Evolutionary conservation across 148 eudicot genomes (phyloP).

Genomic region (Cornus florida): DNA sequence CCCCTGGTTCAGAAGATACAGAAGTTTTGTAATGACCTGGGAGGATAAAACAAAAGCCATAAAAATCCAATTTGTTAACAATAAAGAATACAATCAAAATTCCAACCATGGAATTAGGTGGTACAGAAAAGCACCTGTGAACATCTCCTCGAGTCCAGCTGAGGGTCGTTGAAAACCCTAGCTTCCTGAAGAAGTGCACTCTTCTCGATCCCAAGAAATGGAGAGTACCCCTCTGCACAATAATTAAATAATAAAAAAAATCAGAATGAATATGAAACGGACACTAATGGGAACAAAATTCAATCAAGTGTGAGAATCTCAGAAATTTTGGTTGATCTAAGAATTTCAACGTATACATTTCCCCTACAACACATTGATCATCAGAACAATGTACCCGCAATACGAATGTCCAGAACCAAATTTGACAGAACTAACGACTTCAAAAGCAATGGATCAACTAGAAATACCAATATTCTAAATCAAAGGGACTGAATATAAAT

Average conservation of each 20-base stretch:
- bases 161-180: constrained; percentile 94
- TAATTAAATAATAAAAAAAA: not conserved
- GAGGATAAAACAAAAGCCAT: not conserved
- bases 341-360: not conserved
- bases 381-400: not conserved
- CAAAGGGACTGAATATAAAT: not conserved
- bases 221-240: constrained; percentile 76
- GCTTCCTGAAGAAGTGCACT: constrained; percentile 96
- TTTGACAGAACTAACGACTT: not conserved
- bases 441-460: not conserved
- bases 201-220: constrained; percentile 89
- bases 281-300: not conserved
- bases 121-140: constrained; percentile 56
- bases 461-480: not conserved
- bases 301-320: not conserved
- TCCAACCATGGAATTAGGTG: not conserved
- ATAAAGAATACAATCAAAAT: constrained; percentile 2
- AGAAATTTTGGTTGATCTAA: not conserved
- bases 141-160: constrained; percentile 87
- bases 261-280: not conserved
- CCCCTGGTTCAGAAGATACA: constrained; percentile 86
- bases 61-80: not conserved
- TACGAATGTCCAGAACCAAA: not conserved
- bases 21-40: constrained; percentile 86
- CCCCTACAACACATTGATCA: not conserved